A percentile compares a stretch with the other conserved stretches of the same genome.
Evolutionary conservation across 2,329 filamentous ascomycete genomes (phyloP).

Genomic region (Colletotrichum sp.): DNA sequence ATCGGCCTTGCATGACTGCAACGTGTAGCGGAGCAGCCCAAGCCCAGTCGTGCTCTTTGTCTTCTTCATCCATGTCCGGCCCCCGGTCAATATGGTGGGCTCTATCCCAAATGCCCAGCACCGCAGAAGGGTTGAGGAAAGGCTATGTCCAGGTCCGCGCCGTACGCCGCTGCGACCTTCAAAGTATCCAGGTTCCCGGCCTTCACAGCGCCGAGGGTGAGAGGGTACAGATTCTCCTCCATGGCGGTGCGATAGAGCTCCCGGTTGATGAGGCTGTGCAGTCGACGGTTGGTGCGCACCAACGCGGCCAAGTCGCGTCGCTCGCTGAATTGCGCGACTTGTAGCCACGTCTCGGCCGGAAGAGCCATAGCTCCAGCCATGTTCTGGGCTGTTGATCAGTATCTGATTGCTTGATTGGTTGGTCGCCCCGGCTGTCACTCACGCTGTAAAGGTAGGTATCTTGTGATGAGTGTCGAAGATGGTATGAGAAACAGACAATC

Average conservation of each 20-base stretch:
- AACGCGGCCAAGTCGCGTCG: neutral
- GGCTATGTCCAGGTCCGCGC: neutral
- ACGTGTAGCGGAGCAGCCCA: neutral
- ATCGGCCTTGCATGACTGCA: neutral
- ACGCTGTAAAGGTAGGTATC: neutral
- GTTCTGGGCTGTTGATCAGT: neutral
- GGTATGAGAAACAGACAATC: neutral
- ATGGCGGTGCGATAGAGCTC: neutral
- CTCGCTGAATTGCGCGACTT: neutral
- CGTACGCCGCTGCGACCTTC: neutral
- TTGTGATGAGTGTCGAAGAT: neutral
- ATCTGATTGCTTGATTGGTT: neutral
- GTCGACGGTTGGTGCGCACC: neutral
- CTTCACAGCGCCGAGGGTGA: neutral
- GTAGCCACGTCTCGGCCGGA: neutral
- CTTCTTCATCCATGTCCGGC: accelerated
- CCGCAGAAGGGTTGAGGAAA: neutral
- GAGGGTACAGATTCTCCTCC: neutral
- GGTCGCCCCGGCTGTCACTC: neutral
- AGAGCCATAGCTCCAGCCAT: neutral
- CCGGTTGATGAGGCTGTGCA: neutral
- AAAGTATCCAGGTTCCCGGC: neutral
- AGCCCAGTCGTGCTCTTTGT: neutral
- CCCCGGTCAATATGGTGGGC: neutral
- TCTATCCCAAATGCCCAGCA: neutral